phyloP scores from a whole-genome alignment of 176 grass and related monocot species.

The Ensete ventricosum region DNA sequence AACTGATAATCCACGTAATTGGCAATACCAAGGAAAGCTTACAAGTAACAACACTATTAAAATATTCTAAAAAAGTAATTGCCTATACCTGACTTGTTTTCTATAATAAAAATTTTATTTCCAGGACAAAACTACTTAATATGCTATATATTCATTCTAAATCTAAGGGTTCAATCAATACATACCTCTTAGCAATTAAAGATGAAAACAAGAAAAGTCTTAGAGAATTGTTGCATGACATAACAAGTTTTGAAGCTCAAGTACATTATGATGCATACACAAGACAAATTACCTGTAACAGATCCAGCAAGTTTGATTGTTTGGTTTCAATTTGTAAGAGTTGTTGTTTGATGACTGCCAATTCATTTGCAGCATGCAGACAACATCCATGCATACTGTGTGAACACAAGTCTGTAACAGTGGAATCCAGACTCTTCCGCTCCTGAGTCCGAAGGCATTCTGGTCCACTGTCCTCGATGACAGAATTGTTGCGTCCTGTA shows the following conservation, averaged over 20 bases:
- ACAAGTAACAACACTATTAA: no score
- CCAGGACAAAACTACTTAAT: no score
- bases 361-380: constrained; percentile 55
- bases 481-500: constrained; percentile 12
- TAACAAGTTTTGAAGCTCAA: not conserved
- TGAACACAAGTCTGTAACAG: constrained; percentile 51
- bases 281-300: constrained; percentile 53
- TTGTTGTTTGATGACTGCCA: constrained; percentile 65
- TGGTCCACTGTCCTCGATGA: not conserved
- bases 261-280: not conserved
- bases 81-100: no score
- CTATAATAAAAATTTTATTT: no score
- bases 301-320: constrained; percentile 56
- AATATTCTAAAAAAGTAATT: no score
- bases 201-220: not conserved
- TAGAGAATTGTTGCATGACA: not conserved
- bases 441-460: constrained; percentile 30
- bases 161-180: no score
- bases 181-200: no score
- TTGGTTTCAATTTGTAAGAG: constrained; percentile 83
- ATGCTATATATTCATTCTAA: no score
- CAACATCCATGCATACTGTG: constrained; percentile 60
- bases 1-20: no score
- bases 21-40: no score
- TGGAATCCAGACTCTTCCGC: constrained; percentile 50